A percentile compares a stretch with the other conserved stretches of the same genome.
These are phyloP conservation scores for Hordeum vulgare DNA, from an alignment of 176 grass and related monocot species.

Conservation along the genomic window MorexV3_pseudomolecules_assembly NC_058518.1:232469665-232470164, in stretches of 20 bases:
- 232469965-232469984: conserved; percentile 64
- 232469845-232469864: neutral
- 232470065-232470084: conserved; percentile 70
- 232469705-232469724: too few species aligned
- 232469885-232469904: conserved; percentile 14
- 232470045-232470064: neutral
- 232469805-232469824: too few species aligned
- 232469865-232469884: neutral
- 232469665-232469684: too few species aligned
- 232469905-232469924: conserved; percentile 54
- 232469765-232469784: too few species aligned
- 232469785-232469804: too few species aligned
- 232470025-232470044: conserved; percentile 4
- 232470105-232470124: conserved; percentile 91
- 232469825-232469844: neutral
- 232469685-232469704: too few species aligned
- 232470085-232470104: conserved; percentile 81
- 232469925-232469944: conserved; percentile 68
- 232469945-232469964: conserved; percentile 59
- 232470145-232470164: conserved; percentile 64
- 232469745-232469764: too few species aligned
- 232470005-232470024: neutral
- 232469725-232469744: too few species aligned
- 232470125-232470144: conserved; percentile 74
- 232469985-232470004: conserved; percentile 79